Base-by-base conservation (phyloP, 2,329 filamentous ascomycete species). In the Alternaria gansuensis region DNA sequence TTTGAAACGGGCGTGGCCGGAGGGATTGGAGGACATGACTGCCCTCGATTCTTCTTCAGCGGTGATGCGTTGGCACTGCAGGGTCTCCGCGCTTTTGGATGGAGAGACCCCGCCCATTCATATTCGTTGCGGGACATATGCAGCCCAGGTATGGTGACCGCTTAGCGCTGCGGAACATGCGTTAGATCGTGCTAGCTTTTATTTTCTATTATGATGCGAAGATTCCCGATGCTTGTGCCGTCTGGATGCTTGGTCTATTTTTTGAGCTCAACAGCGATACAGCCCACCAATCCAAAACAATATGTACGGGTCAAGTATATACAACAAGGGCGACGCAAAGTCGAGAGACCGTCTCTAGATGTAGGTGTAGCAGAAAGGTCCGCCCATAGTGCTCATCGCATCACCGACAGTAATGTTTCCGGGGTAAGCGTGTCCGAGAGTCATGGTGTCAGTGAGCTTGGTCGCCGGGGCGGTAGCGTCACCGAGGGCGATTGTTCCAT, bases 331-430 rank as follows among this genome's bases (percentile, higher is more conserved):
- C 26, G 31, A 49, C 41, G 5, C 9, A 36, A 2, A 10, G 24
- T 36, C 9, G 14, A 31, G 28, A 10, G n/a, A 5, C 8, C 40
- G 17, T 26, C 26, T 60, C 51, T 65, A 75, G 39, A 74, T 60
- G 61, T 82, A 82, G 4, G 79, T 73, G 60, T 82, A 82, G 65
- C 80, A 82, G 62, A 82, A 82, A n/a, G 77, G 78, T 2, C 80
- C 81, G n/a, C 60, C 76, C 28, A 78, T 75, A 0, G 80, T 82
- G 44, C 75, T 80, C 75, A 82, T 77, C 11, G 80, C 62, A 45
- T 80, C 76, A 6, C 64, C 67, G 61, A 82, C 74, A 7, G 69
- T 74, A 17, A 79, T 70, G 6, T 68, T 63, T 8, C 65, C 62
- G 1, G 71, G 73, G 45, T 74, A 74, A 8, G 68, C 69, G 5